These are phyloP conservation scores for Sporothrix curviconia DNA, from an alignment of 2,329 filamentous ascomycete genomes.

Conservation along the genomic window DNA sequence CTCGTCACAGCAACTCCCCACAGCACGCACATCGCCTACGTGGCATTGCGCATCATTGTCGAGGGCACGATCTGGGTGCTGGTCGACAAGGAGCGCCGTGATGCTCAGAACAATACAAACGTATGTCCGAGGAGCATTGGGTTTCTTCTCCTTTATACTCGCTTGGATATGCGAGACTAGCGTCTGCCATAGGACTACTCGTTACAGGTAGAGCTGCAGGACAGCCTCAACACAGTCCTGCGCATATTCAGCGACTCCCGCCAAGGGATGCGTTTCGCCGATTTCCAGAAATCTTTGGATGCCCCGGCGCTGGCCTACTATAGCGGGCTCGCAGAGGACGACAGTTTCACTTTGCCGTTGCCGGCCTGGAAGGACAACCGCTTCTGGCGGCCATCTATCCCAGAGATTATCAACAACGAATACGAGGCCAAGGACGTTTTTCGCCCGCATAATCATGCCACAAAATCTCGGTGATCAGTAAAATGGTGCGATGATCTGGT, in stretches of 20 bases:
- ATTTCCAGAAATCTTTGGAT: neutral
- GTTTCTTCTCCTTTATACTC: neutral
- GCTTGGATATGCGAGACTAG: neutral
- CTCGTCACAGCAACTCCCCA: constrained; percentile 1
- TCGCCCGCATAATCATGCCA: too few species aligned
- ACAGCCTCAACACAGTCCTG: constrained; percentile 12
- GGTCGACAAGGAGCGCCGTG: constrained; percentile 19
- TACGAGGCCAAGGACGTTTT: neutral
- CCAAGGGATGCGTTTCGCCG: neutral
- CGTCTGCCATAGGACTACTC: constrained; percentile 10
- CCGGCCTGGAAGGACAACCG: constrained; percentile 1
- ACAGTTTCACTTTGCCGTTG: neutral
- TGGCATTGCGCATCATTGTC: constrained; percentile 15
- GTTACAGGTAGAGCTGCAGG: constrained; percentile 13
- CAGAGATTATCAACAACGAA: neutral
- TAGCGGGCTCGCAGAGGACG: neutral
- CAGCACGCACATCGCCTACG: constrained; percentile 17
- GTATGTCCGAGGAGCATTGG: neutral
- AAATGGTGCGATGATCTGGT: too few species aligned
- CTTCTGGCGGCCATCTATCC: constrained; percentile 14
- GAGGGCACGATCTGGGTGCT: constrained; percentile 18
- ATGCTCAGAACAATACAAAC: constrained; percentile 15
- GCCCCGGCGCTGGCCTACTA: neutral
- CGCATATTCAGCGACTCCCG: constrained; percentile 2
- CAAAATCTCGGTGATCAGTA: too few species aligned